Conservation (phyloP, 106 monocot genomes). For the Dendrobium catenatum region DNA sequence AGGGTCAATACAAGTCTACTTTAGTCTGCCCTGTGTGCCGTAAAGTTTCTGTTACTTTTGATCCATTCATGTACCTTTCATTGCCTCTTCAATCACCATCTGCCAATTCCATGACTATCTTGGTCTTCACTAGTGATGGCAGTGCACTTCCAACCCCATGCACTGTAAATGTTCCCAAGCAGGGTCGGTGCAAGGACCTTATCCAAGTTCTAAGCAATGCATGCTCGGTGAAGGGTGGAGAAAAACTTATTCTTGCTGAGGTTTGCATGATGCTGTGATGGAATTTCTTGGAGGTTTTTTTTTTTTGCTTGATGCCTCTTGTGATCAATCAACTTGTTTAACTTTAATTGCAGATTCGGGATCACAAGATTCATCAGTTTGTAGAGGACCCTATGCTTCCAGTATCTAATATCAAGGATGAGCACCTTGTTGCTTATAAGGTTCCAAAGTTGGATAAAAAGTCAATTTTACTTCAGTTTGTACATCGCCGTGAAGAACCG, state of each 20-base stretch:
- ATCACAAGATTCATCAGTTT: conserved; percentile 68
- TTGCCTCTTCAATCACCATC: conserved; percentile 89
- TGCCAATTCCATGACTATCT: conserved; percentile 67
- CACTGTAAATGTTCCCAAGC: conserved; percentile 93
- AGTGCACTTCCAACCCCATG: conserved; percentile 65
- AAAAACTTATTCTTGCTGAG: conserved; percentile 90
- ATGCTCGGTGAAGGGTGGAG: conserved; percentile 65
- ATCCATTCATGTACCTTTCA: conserved; percentile 99
- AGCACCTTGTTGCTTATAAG: conserved; percentile 79
- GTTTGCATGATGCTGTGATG: conserved; percentile 21
- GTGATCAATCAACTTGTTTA: not conserved
- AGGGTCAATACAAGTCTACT: conserved; percentile 99
- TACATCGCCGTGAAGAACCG: conserved; percentile 77
- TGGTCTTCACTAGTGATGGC: conserved; percentile 72
- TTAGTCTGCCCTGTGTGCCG: conserved; percentile 91
- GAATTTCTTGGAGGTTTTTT: not conserved
- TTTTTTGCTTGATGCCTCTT: not conserved
- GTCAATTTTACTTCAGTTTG: conserved; percentile 62
- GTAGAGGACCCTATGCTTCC: conserved; percentile 69
- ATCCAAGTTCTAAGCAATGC: conserved; percentile 67
- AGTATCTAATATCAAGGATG: conserved; percentile 86
- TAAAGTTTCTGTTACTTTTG: conserved; percentile 98
- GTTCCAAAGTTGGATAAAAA: conserved; percentile 47
- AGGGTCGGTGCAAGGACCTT: conserved; percentile 80
- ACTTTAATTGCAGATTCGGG: conserved; percentile 56